These are phyloP conservation scores for Hygrocybe coccinea DNA, from an alignment of 768 basidiomycete genomes.

Conservation along the genomic window DNA sequence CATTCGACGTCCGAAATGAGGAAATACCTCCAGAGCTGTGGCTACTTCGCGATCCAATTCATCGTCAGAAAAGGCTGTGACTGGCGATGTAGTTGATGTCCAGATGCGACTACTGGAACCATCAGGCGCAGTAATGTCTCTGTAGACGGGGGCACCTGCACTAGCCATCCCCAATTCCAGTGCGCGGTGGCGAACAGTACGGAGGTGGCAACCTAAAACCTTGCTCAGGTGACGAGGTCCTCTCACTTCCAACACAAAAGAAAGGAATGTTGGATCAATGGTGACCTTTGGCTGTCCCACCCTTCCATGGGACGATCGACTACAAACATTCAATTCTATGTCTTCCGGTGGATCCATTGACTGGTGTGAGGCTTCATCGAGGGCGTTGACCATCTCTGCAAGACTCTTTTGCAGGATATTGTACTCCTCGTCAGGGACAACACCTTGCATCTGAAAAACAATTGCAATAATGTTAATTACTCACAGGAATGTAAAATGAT, in stretches of 20 bases:
- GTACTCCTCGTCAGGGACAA: slow-evolving; percentile 11
- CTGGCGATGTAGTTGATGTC: slow-evolving; percentile 4
- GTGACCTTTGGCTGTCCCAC: slow-evolving; percentile 21
- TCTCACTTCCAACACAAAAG: slow-evolving; percentile 14
- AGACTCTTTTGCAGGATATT: slow-evolving; percentile 12
- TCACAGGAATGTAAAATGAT: background rate
- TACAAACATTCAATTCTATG: background rate
- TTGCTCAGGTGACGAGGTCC: slow-evolving; percentile 12
- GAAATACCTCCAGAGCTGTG: slow-evolving; percentile 14
- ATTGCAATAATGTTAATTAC: no score
- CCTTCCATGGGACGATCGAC: slow-evolving; percentile 2
- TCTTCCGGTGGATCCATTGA: slow-evolving; percentile 14
- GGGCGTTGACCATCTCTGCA: slow-evolving; percentile 11
- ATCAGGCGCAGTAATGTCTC: slow-evolving; percentile 1
- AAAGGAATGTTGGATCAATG: slow-evolving; percentile 19
- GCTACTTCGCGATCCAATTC: slow-evolving; percentile 12
- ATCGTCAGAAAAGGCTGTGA: slow-evolving; percentile 13
- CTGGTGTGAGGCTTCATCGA: slow-evolving; percentile 10
- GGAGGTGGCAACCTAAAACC: slow-evolving; percentile 11
- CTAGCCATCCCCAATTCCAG: slow-evolving; percentile 17
- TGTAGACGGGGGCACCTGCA: slow-evolving; percentile 16
- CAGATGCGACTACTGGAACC: slow-evolving; percentile 9
- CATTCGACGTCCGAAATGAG: slow-evolving; percentile 16
- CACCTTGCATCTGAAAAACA: slow-evolving; percentile 5
- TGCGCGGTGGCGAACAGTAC: slow-evolving; percentile 16